These are phyloP conservation scores for Panaeolus papilionaceus DNA, from an alignment of 768 basidiomycete genomes.

Conservation along the genomic window DNA sequence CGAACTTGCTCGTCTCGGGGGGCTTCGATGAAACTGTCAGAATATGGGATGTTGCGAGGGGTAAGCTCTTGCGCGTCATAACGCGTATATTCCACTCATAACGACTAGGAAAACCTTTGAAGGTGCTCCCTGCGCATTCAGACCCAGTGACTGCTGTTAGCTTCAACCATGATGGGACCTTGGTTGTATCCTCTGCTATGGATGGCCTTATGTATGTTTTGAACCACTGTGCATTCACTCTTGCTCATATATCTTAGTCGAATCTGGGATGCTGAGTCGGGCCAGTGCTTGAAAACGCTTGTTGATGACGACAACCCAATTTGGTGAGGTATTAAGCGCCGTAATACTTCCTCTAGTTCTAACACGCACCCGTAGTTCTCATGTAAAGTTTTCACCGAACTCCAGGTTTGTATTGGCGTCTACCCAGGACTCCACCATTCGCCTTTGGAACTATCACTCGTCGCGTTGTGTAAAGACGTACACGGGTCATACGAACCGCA, in stretches of 20 bases:
- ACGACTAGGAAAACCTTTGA: conserved; percentile 75
- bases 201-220: conserved; percentile 92
- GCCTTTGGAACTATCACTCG: conserved; percentile 93
- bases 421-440: conserved; percentile 93
- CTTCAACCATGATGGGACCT: conserved; percentile 94
- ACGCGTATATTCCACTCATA: conserved; percentile 5
- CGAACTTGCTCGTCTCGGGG: conserved; percentile 91
- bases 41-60: conserved; percentile 95
- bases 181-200: conserved; percentile 95
- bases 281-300: conserved; percentile 96
- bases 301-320: conserved; percentile 97
- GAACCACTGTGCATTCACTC: not conserved
- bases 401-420: conserved; percentile 88
- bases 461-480: conserved; percentile 94
- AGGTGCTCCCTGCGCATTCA: conserved; percentile 93
- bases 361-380: conserved; percentile 58
- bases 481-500: conserved; percentile 84
- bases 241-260: conserved; percentile 60
- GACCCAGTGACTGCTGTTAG: conserved; percentile 95
- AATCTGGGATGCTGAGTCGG: conserved; percentile 96
- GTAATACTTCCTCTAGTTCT: conserved; percentile 18
- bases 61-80: conserved; percentile 42
- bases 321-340: conserved; percentile 54
- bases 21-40: conserved; percentile 96
- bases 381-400: conserved; percentile 92